Evolutionary conservation across 2,329 filamentous ascomycete genomes (phyloP).

Genomic region (Zymoseptoria pseudotritici): DNA sequence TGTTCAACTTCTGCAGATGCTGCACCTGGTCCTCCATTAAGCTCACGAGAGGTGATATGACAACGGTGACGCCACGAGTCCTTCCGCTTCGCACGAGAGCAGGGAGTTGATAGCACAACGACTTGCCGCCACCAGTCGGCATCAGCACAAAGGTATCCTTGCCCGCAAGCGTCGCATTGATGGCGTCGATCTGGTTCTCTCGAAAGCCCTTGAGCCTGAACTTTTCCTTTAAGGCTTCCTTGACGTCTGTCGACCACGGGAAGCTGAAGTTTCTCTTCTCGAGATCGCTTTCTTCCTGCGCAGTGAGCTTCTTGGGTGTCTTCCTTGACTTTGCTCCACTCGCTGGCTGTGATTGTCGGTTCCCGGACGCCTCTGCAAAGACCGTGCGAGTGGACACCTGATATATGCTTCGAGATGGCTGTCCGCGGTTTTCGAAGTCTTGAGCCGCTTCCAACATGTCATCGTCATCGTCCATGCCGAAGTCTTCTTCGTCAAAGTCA

Average conservation of each 20-base stretch:
- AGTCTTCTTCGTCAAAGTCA: constrained; percentile 27
- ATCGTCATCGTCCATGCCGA: constrained; percentile 30
- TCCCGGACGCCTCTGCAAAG: background rate
- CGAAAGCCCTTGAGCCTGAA: constrained; percentile 85
- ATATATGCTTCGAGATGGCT: constrained; percentile 5
- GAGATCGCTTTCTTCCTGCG: constrained; percentile 16
- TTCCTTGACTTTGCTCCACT: constrained; percentile 29
- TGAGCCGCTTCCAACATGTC: constrained; percentile 38
- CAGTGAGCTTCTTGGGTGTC: constrained; percentile 8
- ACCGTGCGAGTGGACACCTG: background rate
- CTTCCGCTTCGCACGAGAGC: constrained; percentile 73
- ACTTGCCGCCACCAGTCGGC: constrained; percentile 96
- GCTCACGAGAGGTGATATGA: constrained; percentile 90
- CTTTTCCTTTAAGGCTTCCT: constrained; percentile 66
- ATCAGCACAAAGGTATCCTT: constrained; percentile 93
- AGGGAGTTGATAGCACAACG: constrained; percentile 90
- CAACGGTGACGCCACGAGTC: constrained; percentile 80
- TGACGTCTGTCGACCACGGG: constrained; percentile 82
- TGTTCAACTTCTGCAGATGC: constrained; percentile 65
- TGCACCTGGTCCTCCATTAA: constrained; percentile 96
- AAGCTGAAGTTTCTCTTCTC: constrained; percentile 32
- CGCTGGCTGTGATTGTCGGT: constrained; percentile 1
- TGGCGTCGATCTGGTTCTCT: constrained; percentile 86
- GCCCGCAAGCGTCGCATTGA: constrained; percentile 82
- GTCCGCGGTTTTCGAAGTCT: constrained; percentile 35